phyloP scores from a whole-genome alignment of 2,329 filamentous ascomycete genomes.

The Myriosclerotinia duriaeana region DNA sequence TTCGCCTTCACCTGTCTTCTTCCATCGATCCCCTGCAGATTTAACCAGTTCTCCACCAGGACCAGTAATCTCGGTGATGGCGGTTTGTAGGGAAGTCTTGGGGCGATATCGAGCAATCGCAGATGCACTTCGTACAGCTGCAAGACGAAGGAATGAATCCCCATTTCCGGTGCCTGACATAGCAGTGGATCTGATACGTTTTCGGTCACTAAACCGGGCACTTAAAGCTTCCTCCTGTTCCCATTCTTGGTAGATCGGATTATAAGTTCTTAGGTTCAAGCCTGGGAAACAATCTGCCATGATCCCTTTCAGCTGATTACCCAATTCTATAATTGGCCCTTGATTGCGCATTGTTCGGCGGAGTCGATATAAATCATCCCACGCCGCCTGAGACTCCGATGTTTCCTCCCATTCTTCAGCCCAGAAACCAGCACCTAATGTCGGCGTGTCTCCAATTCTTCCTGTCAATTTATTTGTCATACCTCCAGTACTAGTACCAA shows the following conservation, averaged over 20 bases:
- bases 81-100: constrained; percentile 50
- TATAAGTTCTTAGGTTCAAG: constrained; percentile 42
- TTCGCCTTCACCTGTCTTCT: constrained; percentile 71
- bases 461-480: constrained; percentile 87
- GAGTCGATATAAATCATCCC: constrained; percentile 41
- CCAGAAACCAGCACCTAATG: constrained; percentile 84
- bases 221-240: constrained; percentile 33
- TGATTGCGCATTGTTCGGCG: constrained; percentile 26
- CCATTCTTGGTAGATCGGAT: constrained; percentile 15
- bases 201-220: constrained; percentile 25
- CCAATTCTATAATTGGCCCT: constrained; percentile 44
- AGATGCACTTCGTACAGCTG: constrained; percentile 69
- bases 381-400: background rate
- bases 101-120: constrained; percentile 67
- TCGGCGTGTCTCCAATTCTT: constrained; percentile 82
- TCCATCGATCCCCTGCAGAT: constrained; percentile 73
- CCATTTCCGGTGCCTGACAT: constrained; percentile 84
- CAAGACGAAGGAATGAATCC: constrained; percentile 76
- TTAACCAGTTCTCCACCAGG: constrained; percentile 69
- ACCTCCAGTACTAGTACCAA: constrained; percentile 69
- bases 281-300: constrained; percentile 60
- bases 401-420: constrained; percentile 73
- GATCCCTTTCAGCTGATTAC: constrained; percentile 48
- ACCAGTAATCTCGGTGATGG: constrained; percentile 66
- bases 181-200: constrained; percentile 46